Base-by-base conservation (phyloP, 192 early-diverging fungal genomes). In the Linnemannia schmuckeri region DNA sequence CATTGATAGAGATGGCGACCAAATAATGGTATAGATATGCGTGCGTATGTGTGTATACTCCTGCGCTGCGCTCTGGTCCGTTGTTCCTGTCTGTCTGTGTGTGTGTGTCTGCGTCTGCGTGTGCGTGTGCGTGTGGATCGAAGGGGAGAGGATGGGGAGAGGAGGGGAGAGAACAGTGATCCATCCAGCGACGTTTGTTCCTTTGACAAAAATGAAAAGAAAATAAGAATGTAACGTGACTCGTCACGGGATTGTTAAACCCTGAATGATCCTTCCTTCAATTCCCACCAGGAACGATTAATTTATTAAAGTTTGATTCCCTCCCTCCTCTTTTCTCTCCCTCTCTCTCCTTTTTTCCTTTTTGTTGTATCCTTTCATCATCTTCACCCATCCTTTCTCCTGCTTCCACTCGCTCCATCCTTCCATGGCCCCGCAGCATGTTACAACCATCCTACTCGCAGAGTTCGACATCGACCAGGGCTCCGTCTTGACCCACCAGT, bases 401-500 rank as follows among this genome's bases (percentile, higher is more conserved):
- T 44, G 6, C 24, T 30, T 42, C 24, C 22, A 63, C n/a, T 76
- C 35, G 17, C 38, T 18, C 13, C 17, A 12, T 61, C 33, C 22
- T 61, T 40, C 68, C 69, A 87, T 87, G 85, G 85, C 79, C 72
- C 55, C 85, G 46, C 85, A 87, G 41, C 93, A 96, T 91, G 95
- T 96, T 76, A 93, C 95, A 71, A 95, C 95, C 78, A 96, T 98
- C 85, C 92, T 98, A 40, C 90, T 97, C 30, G 97, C 97, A 81
- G 97, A 98, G 87, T 98, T 98, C 79, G 97, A 98, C 86, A 98
- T 98, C 79, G 97, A 98, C 90, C 95, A 94, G 77, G 97, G 97
- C 27, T 94, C 97, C 3, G 93, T 93, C 5, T 90, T 98, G 70
- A 92, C 95, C 46, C 95, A 97, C 88, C 97, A 98, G 89, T 98